Evolutionary conservation across 2,329 filamentous ascomycete genomes (phyloP).

Genomic region (Ambrosiella beaveri): DNA sequence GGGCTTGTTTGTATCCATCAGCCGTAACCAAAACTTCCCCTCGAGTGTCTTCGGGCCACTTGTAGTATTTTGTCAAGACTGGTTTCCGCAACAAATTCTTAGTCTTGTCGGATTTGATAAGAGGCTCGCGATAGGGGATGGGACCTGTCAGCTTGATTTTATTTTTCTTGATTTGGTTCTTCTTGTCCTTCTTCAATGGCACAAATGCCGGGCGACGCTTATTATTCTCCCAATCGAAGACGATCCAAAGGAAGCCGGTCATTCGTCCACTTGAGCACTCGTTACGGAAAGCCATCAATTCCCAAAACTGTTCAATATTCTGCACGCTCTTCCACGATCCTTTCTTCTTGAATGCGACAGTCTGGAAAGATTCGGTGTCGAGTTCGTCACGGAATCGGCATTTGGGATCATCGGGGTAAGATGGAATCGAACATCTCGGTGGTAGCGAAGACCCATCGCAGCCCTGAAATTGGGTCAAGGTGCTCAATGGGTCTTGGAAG

Average conservation of each 20-base stretch:
- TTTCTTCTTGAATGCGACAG: conserved; percentile 33
- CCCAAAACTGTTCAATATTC: conserved; percentile 88
- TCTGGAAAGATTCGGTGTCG: conserved; percentile 59
- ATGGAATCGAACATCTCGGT: conserved; percentile 69
- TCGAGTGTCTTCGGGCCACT: conserved; percentile 44
- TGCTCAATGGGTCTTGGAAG: conserved; percentile 53
- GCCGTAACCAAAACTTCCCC: conserved; percentile 48
- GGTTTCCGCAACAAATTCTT: conserved; percentile 33
- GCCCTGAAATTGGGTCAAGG: conserved; percentile 43
- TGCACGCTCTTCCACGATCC: conserved; percentile 72
- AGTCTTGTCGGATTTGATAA: conserved; percentile 40
- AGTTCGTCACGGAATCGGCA: conserved; percentile 75
- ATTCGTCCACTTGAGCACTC: conserved; percentile 86
- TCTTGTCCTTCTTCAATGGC: conserved; percentile 15
- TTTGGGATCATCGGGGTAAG: conserved; percentile 91
- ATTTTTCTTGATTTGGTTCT: conserved; percentile 23
- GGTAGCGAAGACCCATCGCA: conserved; percentile 43
- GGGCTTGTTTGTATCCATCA: conserved; percentile 46
- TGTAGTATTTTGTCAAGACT: conserved; percentile 42
- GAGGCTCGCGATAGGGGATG: conserved; percentile 46
- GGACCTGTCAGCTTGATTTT: conserved; percentile 36
- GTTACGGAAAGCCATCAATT: conserved; percentile 92
- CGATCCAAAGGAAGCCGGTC: conserved; percentile 88
- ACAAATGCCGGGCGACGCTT: conserved; percentile 5
- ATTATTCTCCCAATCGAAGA: conserved; percentile 43